A percentile compares a stretch with the other conserved stretches of the same genome.
phyloP scores from a whole-genome alignment of 352 stramenopile species.

The Phytophthora meadii region DNA sequence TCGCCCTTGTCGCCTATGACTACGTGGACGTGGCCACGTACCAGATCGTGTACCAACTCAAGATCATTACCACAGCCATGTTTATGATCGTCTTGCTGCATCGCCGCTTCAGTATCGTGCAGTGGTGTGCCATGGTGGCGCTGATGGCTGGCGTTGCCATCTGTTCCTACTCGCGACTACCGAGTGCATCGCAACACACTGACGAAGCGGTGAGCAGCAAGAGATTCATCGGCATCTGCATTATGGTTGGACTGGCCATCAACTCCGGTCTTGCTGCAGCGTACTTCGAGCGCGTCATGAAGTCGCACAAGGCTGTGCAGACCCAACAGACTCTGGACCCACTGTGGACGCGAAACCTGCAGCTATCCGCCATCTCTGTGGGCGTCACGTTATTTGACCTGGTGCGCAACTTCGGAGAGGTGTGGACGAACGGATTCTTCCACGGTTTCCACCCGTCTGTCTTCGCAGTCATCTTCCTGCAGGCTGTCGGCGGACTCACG shows the following conservation, averaged over 20 bases:
- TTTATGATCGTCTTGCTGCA: constrained; percentile 91
- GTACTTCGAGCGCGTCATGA: constrained; percentile 91
- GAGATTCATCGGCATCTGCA: constrained; percentile 78
- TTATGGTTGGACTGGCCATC: constrained; percentile 80
- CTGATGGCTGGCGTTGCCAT: constrained; percentile 89
- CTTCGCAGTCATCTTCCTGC: constrained; percentile 81
- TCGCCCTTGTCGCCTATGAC: constrained; percentile 87
- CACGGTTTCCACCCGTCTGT: constrained; percentile 80
- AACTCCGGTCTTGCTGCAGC: constrained; percentile 89
- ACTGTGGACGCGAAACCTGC: constrained; percentile 88
- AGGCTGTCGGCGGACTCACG: constrained; percentile 84
- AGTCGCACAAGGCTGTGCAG: constrained; percentile 79
- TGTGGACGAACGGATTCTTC: constrained; percentile 81
- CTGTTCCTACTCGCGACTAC: constrained; percentile 83
- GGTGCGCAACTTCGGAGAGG: constrained; percentile 64
- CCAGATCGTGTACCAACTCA: constrained; percentile 92
- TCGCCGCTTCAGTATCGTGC: constrained; percentile 80
- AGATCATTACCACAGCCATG: constrained; percentile 91
- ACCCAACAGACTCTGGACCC: constrained; percentile 83
- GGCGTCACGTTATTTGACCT: constrained; percentile 75
- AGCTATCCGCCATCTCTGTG: constrained; percentile 86
- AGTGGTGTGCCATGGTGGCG: constrained; percentile 86
- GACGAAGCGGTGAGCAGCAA: constrained; percentile 49
- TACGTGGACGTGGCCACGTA: constrained; percentile 91
- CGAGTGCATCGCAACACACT: constrained; percentile 29